Conservation (phyloP, 257 asterid genomes). For the Forsythia viridissima region DNA sequence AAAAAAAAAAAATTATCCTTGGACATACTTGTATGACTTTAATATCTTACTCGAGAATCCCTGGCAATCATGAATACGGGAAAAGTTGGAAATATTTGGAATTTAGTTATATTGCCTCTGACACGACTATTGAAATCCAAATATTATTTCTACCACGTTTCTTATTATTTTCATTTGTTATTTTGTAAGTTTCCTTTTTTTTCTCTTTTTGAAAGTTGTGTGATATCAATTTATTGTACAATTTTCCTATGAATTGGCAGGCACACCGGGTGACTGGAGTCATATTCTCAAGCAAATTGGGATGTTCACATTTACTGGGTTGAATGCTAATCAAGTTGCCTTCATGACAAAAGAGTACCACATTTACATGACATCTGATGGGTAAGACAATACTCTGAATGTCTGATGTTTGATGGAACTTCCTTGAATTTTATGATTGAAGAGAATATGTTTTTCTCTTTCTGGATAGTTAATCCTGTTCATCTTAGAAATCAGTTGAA, state of each 20-base stretch:
- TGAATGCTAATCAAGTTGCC: conserved; percentile 64
- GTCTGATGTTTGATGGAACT: not conserved
- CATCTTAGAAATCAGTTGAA: not conserved
- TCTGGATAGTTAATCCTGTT: not conserved
- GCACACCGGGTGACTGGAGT: conserved; percentile 93
- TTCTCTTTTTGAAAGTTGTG: not conserved
- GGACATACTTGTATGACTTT: not conserved
- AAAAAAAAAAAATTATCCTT: not conserved
- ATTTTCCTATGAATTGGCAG: conserved; percentile 33
- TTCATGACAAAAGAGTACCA: conserved; percentile 82
- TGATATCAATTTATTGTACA: not conserved
- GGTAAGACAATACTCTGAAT: conserved; percentile 43
- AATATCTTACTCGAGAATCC: not conserved
- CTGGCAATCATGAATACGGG: not conserved
- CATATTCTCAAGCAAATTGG: conserved; percentile 84
- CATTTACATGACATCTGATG: conserved; percentile 89
- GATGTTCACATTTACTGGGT: conserved; percentile 83
- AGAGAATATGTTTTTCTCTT: not conserved
- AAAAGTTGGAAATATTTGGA: not conserved
- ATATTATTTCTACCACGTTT: not conserved
- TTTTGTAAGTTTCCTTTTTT: not conserved
- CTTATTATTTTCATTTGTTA: no score
- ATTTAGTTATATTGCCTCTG: not conserved
- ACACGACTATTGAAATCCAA: not conserved
- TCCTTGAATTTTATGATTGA: not conserved